Conservation (phyloP, 495 filamentous ascomycete genomes). For the Gamarada debralockiae region DNA sequence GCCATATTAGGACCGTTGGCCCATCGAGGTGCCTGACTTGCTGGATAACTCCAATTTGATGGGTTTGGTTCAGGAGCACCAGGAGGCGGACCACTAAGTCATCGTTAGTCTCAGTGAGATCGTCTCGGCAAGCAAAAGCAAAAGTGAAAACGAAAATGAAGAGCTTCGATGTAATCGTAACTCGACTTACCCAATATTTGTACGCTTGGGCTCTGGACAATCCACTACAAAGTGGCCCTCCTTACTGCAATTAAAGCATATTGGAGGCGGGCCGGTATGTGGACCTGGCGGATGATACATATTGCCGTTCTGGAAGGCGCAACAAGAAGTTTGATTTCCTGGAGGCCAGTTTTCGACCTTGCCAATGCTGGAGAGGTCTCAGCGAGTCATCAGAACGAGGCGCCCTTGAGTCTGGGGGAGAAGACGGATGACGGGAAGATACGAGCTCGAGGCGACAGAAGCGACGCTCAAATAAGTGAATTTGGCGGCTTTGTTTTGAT, state of each 20-base stretch:
- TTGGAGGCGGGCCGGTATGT: conserved; percentile 26
- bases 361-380: background rate
- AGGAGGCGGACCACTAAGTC: conserved; percentile 3
- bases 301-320: conserved; percentile 25
- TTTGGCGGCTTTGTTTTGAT: background rate
- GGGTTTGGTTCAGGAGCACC: background rate
- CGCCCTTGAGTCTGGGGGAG: background rate
- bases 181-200: conserved; percentile 56
- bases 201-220: conserved; percentile 45
- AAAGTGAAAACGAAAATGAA: background rate
- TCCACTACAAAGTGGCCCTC: conserved; percentile 44
- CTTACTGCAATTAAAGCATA: conserved; percentile 49
- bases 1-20: background rate
- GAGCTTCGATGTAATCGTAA: too few species aligned
- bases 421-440: background rate
- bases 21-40: background rate
- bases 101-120: background rate
- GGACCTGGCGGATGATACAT: conserved; percentile 29
- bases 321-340: conserved; percentile 7
- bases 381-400: conserved; percentile 11
- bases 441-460: background rate
- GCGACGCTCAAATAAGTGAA: background rate
- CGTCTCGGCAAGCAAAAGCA: background rate
- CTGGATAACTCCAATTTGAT: background rate
- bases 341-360: conserved; percentile 18